Evolutionary conservation across 2,329 filamentous ascomycete genomes (phyloP).

Genomic region (Tolypocladium sp.): DNA sequence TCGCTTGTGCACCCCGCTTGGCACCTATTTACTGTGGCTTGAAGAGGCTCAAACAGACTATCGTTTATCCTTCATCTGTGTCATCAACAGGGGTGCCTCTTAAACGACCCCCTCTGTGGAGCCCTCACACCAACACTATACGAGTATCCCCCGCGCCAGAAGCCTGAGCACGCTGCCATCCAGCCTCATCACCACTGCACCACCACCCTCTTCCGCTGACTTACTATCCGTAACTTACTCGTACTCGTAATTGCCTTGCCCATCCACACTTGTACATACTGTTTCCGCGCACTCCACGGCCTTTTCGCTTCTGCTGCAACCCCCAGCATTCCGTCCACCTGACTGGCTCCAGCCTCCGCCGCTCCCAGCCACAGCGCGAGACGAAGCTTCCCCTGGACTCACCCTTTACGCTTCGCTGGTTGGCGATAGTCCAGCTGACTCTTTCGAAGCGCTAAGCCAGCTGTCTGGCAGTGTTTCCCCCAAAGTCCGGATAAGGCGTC

Average conservation of each 20-base stretch:
- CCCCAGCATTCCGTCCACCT: not conserved
- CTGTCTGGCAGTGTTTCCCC: not conserved
- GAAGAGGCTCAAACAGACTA: too few relatives aligned
- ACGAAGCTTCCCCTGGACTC: not conserved
- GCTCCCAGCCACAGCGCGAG: not conserved
- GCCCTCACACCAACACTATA: too few relatives aligned
- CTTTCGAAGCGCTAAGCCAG: not conserved
- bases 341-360: not conserved
- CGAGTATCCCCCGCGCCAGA: not conserved
- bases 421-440: not conserved
- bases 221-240: too few relatives aligned
- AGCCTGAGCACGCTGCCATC: not conserved
- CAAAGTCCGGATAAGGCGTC: not conserved
- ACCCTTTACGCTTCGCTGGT: not conserved
- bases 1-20: too few relatives aligned
- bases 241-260: too few relatives aligned
- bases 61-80: too few relatives aligned
- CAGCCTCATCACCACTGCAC: not conserved
- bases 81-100: too few relatives aligned
- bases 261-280: not conserved
- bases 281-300: not conserved
- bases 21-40: too few relatives aligned
- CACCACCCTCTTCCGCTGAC: not conserved
- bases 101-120: too few relatives aligned
- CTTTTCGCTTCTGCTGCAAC: not conserved